Percentiles rank a stretch among this genome's conserved stretches.
Conservation (phyloP, 2,329 filamentous ascomycete species). For the Stenocarpella maydis region DNA sequence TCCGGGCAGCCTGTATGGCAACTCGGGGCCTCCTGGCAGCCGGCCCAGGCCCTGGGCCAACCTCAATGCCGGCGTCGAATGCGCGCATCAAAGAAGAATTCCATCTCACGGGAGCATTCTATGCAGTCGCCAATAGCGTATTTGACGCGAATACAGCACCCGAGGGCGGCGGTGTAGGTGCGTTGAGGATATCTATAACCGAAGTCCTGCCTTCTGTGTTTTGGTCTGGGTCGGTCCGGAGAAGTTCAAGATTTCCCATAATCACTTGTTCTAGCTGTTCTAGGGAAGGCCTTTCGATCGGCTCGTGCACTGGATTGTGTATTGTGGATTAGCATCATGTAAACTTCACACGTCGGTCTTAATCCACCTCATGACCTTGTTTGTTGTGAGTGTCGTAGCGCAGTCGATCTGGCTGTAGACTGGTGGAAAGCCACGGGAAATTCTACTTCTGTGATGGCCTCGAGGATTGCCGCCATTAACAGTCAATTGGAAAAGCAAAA, state of each 20-base stretch:
- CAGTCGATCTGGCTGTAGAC: fast-evolving
- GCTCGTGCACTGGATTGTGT: not conserved
- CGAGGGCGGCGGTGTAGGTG: not conserved
- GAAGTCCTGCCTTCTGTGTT: not conserved
- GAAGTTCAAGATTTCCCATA: not conserved
- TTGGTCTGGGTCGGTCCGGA: not conserved
- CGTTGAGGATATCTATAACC: not conserved
- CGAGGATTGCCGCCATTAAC: fast-evolving
- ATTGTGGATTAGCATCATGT: not conserved
- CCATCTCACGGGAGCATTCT: not conserved
- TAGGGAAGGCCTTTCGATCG: not conserved
- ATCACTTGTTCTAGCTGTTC: not conserved
- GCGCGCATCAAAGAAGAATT: not conserved
- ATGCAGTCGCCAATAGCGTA: not conserved
- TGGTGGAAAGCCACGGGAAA: too few relatives aligned
- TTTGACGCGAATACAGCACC: not conserved
- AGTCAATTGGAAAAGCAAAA: not conserved
- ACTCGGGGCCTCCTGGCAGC: not conserved
- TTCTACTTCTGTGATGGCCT: not conserved
- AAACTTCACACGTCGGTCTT: not conserved
- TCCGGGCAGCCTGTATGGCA: not conserved
- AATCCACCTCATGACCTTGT: not conserved
- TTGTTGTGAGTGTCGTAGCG: not conserved
- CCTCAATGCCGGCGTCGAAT: not conserved
- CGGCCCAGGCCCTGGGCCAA: too few relatives aligned